Evolutionary conservation across 192 early-diverging fungal genomes (phyloP), one percentile per base, ranked within the genome.

Genomic region (Gorgonomyces haynaldii): DNA sequence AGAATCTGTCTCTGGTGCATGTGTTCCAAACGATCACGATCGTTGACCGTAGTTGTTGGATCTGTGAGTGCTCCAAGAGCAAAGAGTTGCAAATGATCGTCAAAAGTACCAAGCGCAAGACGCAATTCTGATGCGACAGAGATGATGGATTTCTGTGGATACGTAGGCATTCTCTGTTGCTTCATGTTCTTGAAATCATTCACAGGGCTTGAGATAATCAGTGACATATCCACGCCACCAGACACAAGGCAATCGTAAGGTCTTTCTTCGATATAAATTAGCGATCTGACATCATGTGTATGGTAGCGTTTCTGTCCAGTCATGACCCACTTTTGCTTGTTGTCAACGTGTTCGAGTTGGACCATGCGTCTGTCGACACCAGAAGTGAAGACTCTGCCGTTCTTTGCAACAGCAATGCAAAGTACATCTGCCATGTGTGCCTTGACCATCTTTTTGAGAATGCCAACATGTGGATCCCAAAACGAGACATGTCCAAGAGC

Each of bases 261-360:
- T 29, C 76, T 64, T 41, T 65, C 67, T 38, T 89, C 85, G 55
- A 84, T 70, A 25, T 91, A 66, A 1, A 82, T 81, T 17, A 98
- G 48, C 16, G 91, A 83, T 21, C 88, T 79, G 26, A 98, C 88
- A 58, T 98, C 94, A 58, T 98, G 89, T 12, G 83, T 84, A 61
- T 98, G 94, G 64, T 85, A 92, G 44, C 89, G 78, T 39, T 88
- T 78, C 50, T 83, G 78, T 10, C 85, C 88, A n/a, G 84, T 65
- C 30, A 84, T 54, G 17, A 92, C 70, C 91, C 91, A 97, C 21
- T 29, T 27, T 3, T 13, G 10, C 53, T 44, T 60, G 30, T 44
- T 44, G 12, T 51, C 46, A 2, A 36, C 37, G 16, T 60, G 36
- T 9, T 28, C 28, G 1, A 26, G 17, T 26, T 29, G 1, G 45